phyloP scores from a whole-genome alignment of 2,329 filamentous ascomycete species.

The Lasiodiplodia sp. region DNA sequence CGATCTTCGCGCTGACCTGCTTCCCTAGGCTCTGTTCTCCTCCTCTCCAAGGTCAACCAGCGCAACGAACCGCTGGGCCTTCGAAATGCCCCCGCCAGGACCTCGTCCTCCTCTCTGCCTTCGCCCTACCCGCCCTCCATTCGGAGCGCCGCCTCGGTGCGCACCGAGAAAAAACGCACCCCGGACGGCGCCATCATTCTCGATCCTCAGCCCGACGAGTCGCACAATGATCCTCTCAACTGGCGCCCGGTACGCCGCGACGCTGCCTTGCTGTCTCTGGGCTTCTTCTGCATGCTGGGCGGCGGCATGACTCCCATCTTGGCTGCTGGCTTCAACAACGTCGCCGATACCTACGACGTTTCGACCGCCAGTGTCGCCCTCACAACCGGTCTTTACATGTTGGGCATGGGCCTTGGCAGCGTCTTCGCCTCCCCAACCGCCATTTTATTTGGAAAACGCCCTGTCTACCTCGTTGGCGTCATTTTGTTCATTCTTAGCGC shows the following conservation, averaged over 20 bases:
- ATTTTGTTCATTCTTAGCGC: conserved; percentile 78
- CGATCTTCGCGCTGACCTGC: neutral
- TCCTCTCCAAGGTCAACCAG: conserved; percentile 62
- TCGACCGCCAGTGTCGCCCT: conserved; percentile 77
- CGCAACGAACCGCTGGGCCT: conserved; percentile 69
- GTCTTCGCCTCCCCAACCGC: conserved; percentile 88
- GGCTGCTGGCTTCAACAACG: conserved; percentile 86
- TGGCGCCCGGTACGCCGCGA: conserved; percentile 87
- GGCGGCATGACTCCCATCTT: conserved; percentile 91
- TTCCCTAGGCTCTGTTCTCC: conserved; percentile 64
- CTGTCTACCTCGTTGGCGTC: conserved; percentile 82
- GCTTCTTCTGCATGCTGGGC: conserved; percentile 91
- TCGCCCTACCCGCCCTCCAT: conserved; percentile 44
- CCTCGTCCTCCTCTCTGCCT: conserved; percentile 62
- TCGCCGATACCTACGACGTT: conserved; percentile 72
- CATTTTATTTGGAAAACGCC: conserved; percentile 88
- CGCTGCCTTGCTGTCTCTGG: conserved; percentile 78
- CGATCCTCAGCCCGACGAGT: conserved; percentile 91
- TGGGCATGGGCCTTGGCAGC: conserved; percentile 86
- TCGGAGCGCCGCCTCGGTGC: conserved; percentile 28
- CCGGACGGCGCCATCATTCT: conserved; percentile 83
- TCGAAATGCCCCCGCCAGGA: conserved; percentile 67
- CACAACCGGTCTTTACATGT: conserved; percentile 92
- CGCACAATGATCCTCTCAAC: conserved; percentile 88
- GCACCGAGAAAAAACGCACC: conserved; percentile 73